These are phyloP conservation scores for Apophysomyces trapeziformis DNA, from an alignment of 371 early-diverging fungal species.

Conservation along the genomic window DNA sequence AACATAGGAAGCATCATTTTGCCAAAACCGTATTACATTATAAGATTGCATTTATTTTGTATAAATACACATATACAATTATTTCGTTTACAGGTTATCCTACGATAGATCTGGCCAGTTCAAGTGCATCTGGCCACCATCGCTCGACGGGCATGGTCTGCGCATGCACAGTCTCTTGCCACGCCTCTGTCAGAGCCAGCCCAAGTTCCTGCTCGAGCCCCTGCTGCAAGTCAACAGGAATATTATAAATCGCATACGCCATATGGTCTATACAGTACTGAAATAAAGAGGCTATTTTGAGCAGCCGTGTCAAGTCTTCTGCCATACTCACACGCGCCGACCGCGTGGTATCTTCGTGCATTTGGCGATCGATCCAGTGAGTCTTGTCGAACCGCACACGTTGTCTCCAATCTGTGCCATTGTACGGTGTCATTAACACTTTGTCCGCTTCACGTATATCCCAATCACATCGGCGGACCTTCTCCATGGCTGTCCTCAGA, in stretches of 20 bases:
- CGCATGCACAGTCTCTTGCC: conserved; percentile 14
- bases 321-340: not conserved
- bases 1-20: too few relatives aligned
- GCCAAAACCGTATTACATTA: not conserved
- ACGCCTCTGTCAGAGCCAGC: conserved; percentile 18
- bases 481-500: conserved; percentile 27
- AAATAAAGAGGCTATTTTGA: conserved; percentile 37
- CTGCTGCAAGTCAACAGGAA: conserved; percentile 36
- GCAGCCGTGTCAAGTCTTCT: conserved; percentile 16
- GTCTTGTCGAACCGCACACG: not conserved
- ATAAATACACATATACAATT: not conserved
- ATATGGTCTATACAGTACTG: conserved; percentile 52
- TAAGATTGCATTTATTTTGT: not conserved
- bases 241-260: conserved; percentile 35
- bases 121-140: not conserved
- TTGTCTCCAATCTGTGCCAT: not conserved
- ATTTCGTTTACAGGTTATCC: not conserved
- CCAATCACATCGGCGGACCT: conserved; percentile 41
- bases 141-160: not conserved
- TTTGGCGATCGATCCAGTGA: conserved; percentile 12
- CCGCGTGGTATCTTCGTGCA: not conserved
- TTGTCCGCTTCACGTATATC: conserved; percentile 21
- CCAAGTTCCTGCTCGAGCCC: conserved; percentile 43
- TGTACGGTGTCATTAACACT: not conserved
- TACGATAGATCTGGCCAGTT: not conserved